Evolutionary conservation across 768 basidiomycete genomes (phyloP).

Genomic region (Glaciozyma martinii): DNA sequence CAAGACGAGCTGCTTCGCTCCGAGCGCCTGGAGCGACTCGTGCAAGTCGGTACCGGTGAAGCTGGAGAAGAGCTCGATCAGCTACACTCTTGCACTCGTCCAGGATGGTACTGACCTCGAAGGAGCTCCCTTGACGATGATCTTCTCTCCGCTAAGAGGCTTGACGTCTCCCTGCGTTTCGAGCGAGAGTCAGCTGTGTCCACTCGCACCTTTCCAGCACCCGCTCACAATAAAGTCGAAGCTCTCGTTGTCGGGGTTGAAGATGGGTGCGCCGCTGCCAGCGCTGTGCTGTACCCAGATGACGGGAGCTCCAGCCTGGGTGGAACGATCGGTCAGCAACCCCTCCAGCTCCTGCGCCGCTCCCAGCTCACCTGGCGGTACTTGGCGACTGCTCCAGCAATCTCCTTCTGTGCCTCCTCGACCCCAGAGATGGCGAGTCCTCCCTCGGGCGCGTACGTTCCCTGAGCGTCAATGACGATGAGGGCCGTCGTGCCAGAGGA

Average conservation of each 20-base stretch:
- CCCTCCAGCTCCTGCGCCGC: background rate
- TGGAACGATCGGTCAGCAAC: background rate
- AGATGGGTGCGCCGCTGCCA: conserved; percentile 17
- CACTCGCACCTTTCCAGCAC: background rate
- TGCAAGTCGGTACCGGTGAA: conserved; percentile 29
- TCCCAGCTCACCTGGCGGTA: conserved; percentile 2
- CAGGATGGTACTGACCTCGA: background rate
- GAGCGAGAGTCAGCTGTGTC: conserved; percentile 5
- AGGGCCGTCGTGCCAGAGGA: conserved; percentile 12
- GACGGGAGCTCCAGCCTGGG: conserved; percentile 16
- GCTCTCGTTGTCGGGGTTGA: conserved; percentile 3
- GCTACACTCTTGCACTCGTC: background rate
- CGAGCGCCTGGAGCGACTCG: conserved; percentile 4
- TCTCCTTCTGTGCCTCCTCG: conserved; percentile 14
- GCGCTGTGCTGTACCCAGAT: conserved; percentile 26
- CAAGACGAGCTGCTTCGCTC: conserved; percentile 23
- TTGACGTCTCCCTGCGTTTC: conserved; percentile 13
- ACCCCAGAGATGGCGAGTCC: conserved; percentile 12
- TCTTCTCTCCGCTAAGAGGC: conserved; percentile 16
- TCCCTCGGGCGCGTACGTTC: conserved; percentile 21
- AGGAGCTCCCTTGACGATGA: conserved; percentile 26
- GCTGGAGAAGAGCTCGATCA: background rate
- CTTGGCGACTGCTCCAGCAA: conserved; percentile 1
- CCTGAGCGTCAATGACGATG: conserved; percentile 30
- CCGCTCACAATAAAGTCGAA: background rate